Percentiles rank a stretch among this genome's conserved stretches.
Evolutionary conservation across 148 eudicot genomes (phyloP).

Genomic region (Cornus kousa): DNA sequence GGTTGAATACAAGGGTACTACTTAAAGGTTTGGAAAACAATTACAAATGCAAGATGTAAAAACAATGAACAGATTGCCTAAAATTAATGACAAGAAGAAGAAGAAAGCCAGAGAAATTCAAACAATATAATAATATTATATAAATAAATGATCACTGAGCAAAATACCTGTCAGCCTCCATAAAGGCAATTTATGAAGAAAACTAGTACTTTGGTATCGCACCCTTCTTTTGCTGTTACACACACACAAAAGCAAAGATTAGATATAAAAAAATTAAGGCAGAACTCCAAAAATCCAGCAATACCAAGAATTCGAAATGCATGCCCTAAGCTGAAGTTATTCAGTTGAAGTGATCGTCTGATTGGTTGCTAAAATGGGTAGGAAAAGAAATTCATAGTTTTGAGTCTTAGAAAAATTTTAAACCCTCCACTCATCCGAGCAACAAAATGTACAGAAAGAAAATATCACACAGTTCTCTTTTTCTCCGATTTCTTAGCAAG

Average conservation of each 20-base stretch:
- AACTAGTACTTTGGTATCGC: neutral
- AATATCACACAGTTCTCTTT: neutral
- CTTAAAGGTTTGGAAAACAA: neutral
- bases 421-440: neutral
- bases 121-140: too few species aligned
- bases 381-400: neutral
- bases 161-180: conserved; percentile 30
- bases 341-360: neutral
- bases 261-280: neutral
- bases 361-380: neutral
- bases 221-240: neutral
- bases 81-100: too few species aligned
- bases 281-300: too few species aligned
- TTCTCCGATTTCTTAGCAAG: neutral
- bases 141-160: neutral
- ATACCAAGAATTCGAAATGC: neutral
- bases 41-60: neutral
- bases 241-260: neutral
- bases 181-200: conserved; percentile 2
- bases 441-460: neutral
- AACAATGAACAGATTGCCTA: neutral
- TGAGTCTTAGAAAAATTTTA: neutral
- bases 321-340: neutral
- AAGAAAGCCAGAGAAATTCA: neutral
- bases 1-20: neutral